phyloP scores from a whole-genome alignment of 306 rosid species.

The Castanospermum australe region DNA sequence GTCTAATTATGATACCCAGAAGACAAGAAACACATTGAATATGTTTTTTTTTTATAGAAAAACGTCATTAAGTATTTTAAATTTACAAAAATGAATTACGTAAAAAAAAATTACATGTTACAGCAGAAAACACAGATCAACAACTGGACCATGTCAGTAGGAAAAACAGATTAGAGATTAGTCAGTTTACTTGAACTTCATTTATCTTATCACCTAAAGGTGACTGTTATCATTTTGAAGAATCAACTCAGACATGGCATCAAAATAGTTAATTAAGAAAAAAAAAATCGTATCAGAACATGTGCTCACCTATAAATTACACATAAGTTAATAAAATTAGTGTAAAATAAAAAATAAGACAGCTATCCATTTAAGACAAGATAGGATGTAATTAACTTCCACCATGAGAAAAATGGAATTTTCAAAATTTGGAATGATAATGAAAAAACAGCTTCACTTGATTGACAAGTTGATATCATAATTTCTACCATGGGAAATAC shows the following conservation, averaged over 20 bases:
- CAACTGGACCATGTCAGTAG: neutral
- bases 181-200: constrained; percentile 10
- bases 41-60: neutral
- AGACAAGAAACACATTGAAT: neutral
- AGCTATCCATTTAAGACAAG: neutral
- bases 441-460: neutral
- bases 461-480: too few relatives aligned
- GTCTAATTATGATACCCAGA: neutral
- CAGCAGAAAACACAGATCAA: neutral
- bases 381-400: neutral
- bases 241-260: constrained; percentile 19
- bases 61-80: constrained; percentile 24
- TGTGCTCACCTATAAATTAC: neutral
- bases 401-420: neutral
- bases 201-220: constrained; percentile 21
- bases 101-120: neutral
- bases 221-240: neutral
- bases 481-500: neutral
- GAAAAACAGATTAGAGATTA: neutral
- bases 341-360: neutral
- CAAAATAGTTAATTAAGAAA: neutral
- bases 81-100: constrained; percentile 11
- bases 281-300: neutral
- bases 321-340: neutral
- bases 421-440: neutral